phyloP scores from a whole-genome alignment of 2,329 filamentous ascomycete genomes.

The Fusarium cicatricum region DNA sequence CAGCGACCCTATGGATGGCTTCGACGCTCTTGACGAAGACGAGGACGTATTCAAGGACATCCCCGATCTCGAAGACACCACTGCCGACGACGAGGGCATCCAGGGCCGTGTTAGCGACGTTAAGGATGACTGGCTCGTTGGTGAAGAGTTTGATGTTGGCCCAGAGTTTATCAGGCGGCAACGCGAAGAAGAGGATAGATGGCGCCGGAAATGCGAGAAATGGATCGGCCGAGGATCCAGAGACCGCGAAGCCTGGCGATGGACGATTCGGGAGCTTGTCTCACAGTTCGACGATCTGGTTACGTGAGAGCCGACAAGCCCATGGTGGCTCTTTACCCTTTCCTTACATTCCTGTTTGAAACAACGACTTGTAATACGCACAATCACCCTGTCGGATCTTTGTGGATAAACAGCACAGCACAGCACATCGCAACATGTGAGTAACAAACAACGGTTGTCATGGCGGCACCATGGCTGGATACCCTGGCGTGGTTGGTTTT shows the following conservation, averaged over 20 bases:
- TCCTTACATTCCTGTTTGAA: slow-evolving; percentile 26
- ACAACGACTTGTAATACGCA: slow-evolving; percentile 38
- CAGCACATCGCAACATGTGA: slow-evolving; percentile 23
- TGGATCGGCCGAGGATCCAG: slow-evolving; percentile 74
- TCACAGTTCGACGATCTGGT: slow-evolving; percentile 53
- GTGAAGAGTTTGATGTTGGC: slow-evolving; percentile 97
- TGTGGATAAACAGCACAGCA: slow-evolving; percentile 34
- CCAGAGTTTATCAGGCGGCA: slow-evolving; percentile 92
- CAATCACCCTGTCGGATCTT: slow-evolving; percentile 26
- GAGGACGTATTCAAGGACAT: slow-evolving; percentile 95
- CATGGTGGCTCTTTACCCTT: slow-evolving; percentile 24
- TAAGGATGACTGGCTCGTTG: slow-evolving; percentile 83
- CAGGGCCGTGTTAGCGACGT: slow-evolving; percentile 65
- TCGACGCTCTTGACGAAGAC: slow-evolving; percentile 81
- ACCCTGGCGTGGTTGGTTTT: slow-evolving; percentile 19
- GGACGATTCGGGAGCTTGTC: slow-evolving; percentile 73
- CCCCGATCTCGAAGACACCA: slow-evolving; percentile 84
- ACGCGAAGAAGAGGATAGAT: slow-evolving; percentile 89
- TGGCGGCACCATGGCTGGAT: slow-evolving; percentile 36
- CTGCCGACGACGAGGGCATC: slow-evolving; percentile 58
- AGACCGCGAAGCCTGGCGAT: slow-evolving; percentile 74
- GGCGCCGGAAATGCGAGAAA: slow-evolving; percentile 85
- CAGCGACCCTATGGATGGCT: slow-evolving; percentile 67
- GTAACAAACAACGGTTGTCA: slow-evolving; percentile 23
- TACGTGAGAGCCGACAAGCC: slow-evolving; percentile 39